Base-by-base conservation (phyloP, 1,284 basidiomycete species). In the Trichosporon ovoides region DNA sequence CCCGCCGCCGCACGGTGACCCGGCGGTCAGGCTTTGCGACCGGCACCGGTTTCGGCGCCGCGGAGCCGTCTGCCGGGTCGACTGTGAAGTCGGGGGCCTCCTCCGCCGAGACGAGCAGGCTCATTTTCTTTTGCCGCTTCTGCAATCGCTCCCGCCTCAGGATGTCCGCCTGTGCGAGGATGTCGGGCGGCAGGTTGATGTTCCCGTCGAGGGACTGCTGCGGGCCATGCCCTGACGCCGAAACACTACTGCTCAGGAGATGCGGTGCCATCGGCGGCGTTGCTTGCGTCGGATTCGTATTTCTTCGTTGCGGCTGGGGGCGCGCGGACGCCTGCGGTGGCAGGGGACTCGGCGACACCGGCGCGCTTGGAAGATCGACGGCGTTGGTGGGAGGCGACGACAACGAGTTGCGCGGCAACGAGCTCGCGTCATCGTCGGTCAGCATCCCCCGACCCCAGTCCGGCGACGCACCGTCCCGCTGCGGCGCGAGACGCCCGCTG, bases 81-180 rank as follows among this genome's bases (percentile, higher is more conserved):
- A 38, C 74, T 1, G 71, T 76, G 43, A 81, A 79, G 59, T 82
- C 24, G 22, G 43, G 43, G 16, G 43, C 43, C 81, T 48, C 22
- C 14, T 48, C 12, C 14, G 58, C 28, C 3, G 49, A 49, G 13
- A 38, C 31, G 20, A 60, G 34, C 18, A 60, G 36, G 48, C 86
- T 68, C 58, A 86, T 50, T 60, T 76, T 76, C 60, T 74, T 75
- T 52, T 83, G 84, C 38, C 56, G 55, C 18, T 87, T 80, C 35
- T 82, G 81, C 69, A 84, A 77, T 38, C 91, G 80, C 76, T 93
- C 89, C 46, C 85, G 78, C 38, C 89, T 79, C 56, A 93, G 89
- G 64, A 85, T 85, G 66, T 92, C 90, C 1, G 89, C 88, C 68
- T 91, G 87, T 22, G 85, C 81, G 67, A 91, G 81, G 52, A 93